Conservation (phyloP, 2,329 filamentous ascomycete genomes). For the Epichloe gansuensis region DNA sequence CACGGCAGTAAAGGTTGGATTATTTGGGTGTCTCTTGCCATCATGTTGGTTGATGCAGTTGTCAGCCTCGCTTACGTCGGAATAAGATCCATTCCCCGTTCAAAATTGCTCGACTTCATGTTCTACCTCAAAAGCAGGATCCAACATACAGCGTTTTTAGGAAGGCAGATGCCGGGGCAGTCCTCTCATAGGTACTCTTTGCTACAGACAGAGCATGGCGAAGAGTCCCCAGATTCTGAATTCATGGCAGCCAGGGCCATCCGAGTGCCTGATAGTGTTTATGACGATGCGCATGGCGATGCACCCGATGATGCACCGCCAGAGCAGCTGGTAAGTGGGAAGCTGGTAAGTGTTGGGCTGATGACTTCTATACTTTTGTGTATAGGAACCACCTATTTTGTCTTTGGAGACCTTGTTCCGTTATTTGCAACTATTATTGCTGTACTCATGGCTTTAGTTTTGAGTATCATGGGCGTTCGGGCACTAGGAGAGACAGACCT, state of each 20-base stretch:
- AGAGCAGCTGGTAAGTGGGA: slow-evolving; percentile 66
- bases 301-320: slow-evolving; percentile 68
- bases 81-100: slow-evolving; percentile 35
- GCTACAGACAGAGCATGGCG: slow-evolving; percentile 8
- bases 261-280: neutral
- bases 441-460: slow-evolving; percentile 70
- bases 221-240: neutral
- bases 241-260: neutral
- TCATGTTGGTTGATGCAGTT: slow-evolving; percentile 91
- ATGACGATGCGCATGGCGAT: slow-evolving; percentile 14
- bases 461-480: slow-evolving; percentile 62
- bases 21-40: slow-evolving; percentile 88
- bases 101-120: slow-evolving; percentile 18
- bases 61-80: slow-evolving; percentile 76
- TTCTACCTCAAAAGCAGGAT: neutral
- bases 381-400: slow-evolving; percentile 65
- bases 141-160: neutral
- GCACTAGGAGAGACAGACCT: slow-evolving; percentile 75
- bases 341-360: slow-evolving; percentile 63
- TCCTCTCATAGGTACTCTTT: slow-evolving; percentile 13
- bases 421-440: slow-evolving; percentile 64
- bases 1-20: slow-evolving; percentile 96
- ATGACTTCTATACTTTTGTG: slow-evolving; percentile 68
- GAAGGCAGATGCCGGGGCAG: neutral
- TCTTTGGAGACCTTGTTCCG: slow-evolving; percentile 75